These are phyloP conservation scores for Atkinsonella texensis DNA, from an alignment of 2,329 filamentous ascomycete species.

Conservation along the genomic window DNA sequence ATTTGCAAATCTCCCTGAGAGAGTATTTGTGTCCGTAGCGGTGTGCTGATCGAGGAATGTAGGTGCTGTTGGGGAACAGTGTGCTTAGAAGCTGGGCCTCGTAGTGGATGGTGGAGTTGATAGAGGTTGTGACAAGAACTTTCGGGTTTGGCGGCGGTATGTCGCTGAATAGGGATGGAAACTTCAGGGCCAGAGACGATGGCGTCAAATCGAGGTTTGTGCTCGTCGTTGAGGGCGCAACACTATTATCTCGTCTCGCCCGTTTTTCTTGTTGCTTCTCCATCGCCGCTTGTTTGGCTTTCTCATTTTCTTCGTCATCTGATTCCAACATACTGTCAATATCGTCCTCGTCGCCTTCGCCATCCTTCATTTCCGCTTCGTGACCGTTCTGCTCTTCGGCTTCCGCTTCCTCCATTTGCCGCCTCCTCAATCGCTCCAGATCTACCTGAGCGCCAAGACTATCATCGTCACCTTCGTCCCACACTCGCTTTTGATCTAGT, in stretches of 20 bases:
- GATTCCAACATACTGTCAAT: conserved; percentile 72
- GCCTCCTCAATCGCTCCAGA: conserved; percentile 45
- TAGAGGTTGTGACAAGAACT: conserved; percentile 79
- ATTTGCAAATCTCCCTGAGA: conserved; percentile 78
- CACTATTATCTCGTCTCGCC: conserved; percentile 35
- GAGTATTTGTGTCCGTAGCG: conserved; percentile 84
- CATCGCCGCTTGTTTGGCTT: conserved; percentile 29
- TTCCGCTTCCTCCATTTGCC: conserved; percentile 41
- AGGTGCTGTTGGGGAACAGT: conserved; percentile 77
- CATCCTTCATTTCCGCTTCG: conserved; percentile 29
- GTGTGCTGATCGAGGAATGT: conserved; percentile 77
- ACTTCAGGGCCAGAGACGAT: conserved; percentile 46
- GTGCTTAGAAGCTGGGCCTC: conserved; percentile 68
- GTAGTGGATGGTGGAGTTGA: conserved; percentile 79
- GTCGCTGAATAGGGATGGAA: conserved; percentile 50
- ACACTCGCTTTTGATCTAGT: conserved; percentile 78
- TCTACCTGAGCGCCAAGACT: conserved; percentile 44
- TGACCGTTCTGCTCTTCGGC: conserved; percentile 37
- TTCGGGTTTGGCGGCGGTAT: conserved; percentile 56
- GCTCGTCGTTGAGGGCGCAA: conserved; percentile 47
- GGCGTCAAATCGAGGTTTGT: conserved; percentile 54
- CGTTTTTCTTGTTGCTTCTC: conserved; percentile 34
- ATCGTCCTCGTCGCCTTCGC: conserved; percentile 43
- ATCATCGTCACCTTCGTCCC: conserved; percentile 65
- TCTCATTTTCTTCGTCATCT: conserved; percentile 41